These are phyloP conservation scores for Populus alba DNA, from an alignment of 345 rosid species.

Conservation along the genomic window DNA sequence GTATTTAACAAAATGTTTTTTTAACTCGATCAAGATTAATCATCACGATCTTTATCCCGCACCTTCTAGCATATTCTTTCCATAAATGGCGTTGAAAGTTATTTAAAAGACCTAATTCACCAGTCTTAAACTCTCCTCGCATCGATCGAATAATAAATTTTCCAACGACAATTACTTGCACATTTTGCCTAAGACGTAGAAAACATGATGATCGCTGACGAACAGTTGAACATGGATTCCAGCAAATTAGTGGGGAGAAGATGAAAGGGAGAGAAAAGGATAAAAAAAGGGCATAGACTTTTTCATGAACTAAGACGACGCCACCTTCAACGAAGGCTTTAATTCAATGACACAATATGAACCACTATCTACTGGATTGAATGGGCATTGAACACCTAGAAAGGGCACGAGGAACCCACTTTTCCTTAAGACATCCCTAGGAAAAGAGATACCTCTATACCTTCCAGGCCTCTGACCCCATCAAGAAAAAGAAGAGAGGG, in stretches of 20 bases:
- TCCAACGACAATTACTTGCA: neutral
- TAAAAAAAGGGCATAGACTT: neutral
- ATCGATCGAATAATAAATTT: no score
- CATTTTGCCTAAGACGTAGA: neutral
- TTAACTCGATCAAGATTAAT: no score
- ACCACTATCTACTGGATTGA: constrained; percentile 30
- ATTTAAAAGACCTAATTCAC: no score
- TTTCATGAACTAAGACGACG: constrained; percentile 15
- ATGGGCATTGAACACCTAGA: constrained; percentile 38
- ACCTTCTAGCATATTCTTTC: no score
- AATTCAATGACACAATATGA: constrained; percentile 20
- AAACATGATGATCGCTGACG: neutral
- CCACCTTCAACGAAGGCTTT: constrained; percentile 13
- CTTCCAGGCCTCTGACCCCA: neutral
- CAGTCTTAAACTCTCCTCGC: no score
- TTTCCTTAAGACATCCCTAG: neutral
- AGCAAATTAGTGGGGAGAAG: neutral
- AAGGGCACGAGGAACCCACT: constrained; percentile 30
- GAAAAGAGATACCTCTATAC: constrained; percentile 9
- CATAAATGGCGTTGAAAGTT: no score
- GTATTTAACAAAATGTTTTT: no score
- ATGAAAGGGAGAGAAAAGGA: no score
- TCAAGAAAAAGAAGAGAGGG: neutral
- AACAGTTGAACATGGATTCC: neutral
- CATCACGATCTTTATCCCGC: no score